Base-by-base conservation (phyloP, 176 grass and related monocot species). In the Oryza coarctata region DNA sequence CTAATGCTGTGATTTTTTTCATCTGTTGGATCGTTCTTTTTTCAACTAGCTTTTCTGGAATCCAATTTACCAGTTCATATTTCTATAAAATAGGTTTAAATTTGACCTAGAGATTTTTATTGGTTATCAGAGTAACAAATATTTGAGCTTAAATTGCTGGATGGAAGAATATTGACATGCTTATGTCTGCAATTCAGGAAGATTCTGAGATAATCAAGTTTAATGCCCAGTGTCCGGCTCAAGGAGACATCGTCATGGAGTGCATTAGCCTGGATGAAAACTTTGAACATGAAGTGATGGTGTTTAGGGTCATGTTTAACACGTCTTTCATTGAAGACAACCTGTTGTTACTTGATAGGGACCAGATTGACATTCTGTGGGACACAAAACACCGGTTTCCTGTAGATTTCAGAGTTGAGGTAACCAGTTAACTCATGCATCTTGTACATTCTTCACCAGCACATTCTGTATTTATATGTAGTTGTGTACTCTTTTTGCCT, bases 301-400 rank as follows among this genome's bases (percentile, higher is more conserved):
- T 99, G 86, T 95, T 99, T 80, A 90, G 87, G 69, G 68, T 80
- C 40, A 99, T 99, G 96, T 99, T 99, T 86, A 99, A 88, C 87
- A 95, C 93, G 3, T 75, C 96, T 62, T 99, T 92, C 85, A 57
- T 99, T 50, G 88, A 87, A 69, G 90, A 92, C 29, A 95, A 92
- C 71, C 43, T 91, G 35, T 65, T 99, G 71, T 63, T 86, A 82
- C 86, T 99, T 25, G 87, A 89, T 74, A 88, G 87, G 72, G 77
- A 94, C 75, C 85, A 99, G 72, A 86, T 99, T 85, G 96, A 99
- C 77, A 87, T 99, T 83, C 82, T 85, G 38, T 99, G 96, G 96
- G 92, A 95, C 78, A 87, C 93, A 28, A 85, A 93, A 83, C 84
- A 87, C 68, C 81, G 78, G n/a, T 95, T 99, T 89, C 85, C 96